phyloP scores from a whole-genome alignment of 1,139 yeast species.

The Magnusiomyces fungicola region DNA sequence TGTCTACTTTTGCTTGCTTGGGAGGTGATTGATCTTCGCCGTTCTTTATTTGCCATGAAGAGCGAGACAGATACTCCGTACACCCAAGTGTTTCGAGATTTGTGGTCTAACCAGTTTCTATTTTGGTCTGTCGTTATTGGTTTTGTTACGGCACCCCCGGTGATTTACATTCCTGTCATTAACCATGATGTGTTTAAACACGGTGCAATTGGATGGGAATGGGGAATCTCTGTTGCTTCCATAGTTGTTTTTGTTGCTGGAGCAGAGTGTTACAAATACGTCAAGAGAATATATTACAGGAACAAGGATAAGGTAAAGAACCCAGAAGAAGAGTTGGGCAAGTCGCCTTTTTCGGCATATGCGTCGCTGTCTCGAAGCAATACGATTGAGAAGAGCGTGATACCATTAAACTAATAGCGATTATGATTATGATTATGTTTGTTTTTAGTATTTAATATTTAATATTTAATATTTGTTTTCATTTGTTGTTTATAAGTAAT shows the following conservation, averaged over 20 bases:
- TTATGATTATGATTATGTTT: background rate
- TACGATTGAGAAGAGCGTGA: slow-evolving; percentile 30
- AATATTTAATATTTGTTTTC: background rate
- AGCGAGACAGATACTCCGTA: slow-evolving; percentile 57
- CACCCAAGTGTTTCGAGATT: slow-evolving; percentile 52
- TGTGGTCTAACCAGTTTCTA: slow-evolving; percentile 70
- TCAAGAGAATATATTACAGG: slow-evolving; percentile 52
- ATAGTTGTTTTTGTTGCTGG: slow-evolving; percentile 52
- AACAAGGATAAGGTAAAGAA: slow-evolving; percentile 36
- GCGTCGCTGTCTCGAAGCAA: slow-evolving; percentile 48
- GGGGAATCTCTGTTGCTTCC: slow-evolving; percentile 72
- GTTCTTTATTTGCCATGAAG: slow-evolving; percentile 69
- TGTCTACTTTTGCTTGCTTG: slow-evolving; percentile 79
- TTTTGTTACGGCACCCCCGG: slow-evolving; percentile 67
- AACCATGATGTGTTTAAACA: slow-evolving; percentile 73
- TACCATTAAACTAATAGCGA: too few species aligned
- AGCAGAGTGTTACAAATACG: slow-evolving; percentile 61
- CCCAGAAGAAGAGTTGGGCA: slow-evolving; percentile 57
- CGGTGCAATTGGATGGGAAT: slow-evolving; percentile 66
- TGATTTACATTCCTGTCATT: slow-evolving; percentile 81
- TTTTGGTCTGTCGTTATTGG: slow-evolving; percentile 81
- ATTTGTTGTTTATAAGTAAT: too few species aligned
- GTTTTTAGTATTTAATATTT: too few species aligned
- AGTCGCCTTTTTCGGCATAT: slow-evolving; percentile 57
- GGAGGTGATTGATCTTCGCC: slow-evolving; percentile 76